Evolutionary conservation across 305 asterid species (phyloP), one percentile per base, ranked within the genome.

Genomic region (Fraxinus xanthoxyloides): DNA sequence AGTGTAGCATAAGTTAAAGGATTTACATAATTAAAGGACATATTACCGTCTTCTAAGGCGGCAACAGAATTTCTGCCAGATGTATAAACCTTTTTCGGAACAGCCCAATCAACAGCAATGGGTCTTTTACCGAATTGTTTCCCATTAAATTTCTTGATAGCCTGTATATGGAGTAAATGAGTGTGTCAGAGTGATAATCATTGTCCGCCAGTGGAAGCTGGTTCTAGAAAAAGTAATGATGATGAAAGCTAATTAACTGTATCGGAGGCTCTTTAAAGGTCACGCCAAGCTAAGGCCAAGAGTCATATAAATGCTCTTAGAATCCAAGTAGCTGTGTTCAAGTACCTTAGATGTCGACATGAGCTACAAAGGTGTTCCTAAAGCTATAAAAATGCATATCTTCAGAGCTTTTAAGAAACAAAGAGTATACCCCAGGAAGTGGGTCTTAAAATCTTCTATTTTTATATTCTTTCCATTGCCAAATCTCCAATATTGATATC

Each of bases 71-170:
- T 86, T 85, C 84, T 89, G 77, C 92, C 97, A 78, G 90, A 70
- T n/a, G 92, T 86, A 87, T 90, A 96, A 75, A 93, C 80, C 78
- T 91, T 92, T 82, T 94, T 96, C 5, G 98, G 85, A 59, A 96
- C 90, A 79, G 98, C 98, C 98, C 98, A 94, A 86, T 96, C 99
- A 89, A 94, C 95, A 81, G 99, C 99, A 82, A 96, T 88, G 65
- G 93, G 91, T 84, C 99, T 92, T 84, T 86, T 90, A 82, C 93
- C 95, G 86, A 94, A 81, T 5, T 13, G 78, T 84, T 93, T 90
- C 75, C 99, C 98, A 80, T 93, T 96, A 84, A 94, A 90, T 80
- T 87, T 91, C 92, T 88, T 80, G 79, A 96, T 93, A 79, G 91
- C 97, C 98, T 95, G 91, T 87, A 72, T 34, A 69, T 61, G 24